Evolutionary conservation across 2,329 filamentous ascomycete genomes (phyloP).

Genomic region (Setomelanomma holmii): DNA sequence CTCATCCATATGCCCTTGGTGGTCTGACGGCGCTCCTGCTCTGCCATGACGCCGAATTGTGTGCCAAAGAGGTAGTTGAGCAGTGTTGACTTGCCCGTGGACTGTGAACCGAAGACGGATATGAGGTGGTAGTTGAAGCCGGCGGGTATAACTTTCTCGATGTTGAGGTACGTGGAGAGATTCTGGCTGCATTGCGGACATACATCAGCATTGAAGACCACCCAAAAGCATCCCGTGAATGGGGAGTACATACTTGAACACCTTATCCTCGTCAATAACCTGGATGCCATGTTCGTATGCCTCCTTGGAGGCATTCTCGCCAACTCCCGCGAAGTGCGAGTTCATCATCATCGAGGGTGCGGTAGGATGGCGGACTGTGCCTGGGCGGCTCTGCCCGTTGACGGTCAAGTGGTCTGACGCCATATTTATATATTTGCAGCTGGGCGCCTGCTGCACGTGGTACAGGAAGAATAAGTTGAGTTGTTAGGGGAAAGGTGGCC

Average conservation of each 20-base stretch:
- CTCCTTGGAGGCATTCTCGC: constrained; percentile 67
- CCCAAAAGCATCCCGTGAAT: not conserved
- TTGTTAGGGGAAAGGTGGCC: constrained; percentile 37
- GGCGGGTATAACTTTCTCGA: constrained; percentile 80
- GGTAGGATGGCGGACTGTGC: constrained; percentile 49
- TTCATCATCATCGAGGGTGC: constrained; percentile 67
- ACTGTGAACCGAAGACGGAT: constrained; percentile 98
- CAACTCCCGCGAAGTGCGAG: constrained; percentile 77
- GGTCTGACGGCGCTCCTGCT: constrained; percentile 90
- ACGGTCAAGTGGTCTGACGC: constrained; percentile 38
- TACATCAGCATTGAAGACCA: constrained; percentile 25
- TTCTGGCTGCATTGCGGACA: constrained; percentile 64
- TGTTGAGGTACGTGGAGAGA: constrained; percentile 80
- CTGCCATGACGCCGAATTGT: constrained; percentile 96
- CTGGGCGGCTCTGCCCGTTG: constrained; percentile 46
- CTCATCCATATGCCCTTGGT: constrained; percentile 99
- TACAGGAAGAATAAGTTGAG: constrained; percentile 42
- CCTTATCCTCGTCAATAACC: constrained; percentile 94
- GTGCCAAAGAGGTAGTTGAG: constrained; percentile 96
- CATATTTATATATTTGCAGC: constrained; percentile 35
- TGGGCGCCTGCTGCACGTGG: constrained; percentile 35
- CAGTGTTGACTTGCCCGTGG: constrained; percentile 96
- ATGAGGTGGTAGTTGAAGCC: constrained; percentile 99
- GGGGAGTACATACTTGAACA: constrained; percentile 79
- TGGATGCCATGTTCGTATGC: constrained; percentile 94